A percentile compares a stretch with the other conserved stretches of the same genome.
Conservation (phyloP, 306 rosid species). For the Amphicarpaea edgeworthii region DNA sequence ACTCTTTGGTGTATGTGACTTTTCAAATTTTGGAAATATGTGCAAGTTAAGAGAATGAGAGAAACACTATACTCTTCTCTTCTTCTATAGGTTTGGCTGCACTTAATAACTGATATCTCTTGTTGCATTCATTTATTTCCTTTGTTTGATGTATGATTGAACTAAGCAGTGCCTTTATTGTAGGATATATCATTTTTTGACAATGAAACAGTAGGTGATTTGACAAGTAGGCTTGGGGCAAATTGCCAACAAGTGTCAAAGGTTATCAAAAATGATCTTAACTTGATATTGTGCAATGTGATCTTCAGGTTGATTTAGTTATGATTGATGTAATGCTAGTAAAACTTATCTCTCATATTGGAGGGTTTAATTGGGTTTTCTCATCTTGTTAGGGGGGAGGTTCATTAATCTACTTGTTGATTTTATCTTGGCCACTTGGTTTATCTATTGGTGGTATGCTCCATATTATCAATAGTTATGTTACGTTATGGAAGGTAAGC, state of each 20-base stretch:
- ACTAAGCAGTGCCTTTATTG: conserved; percentile 59
- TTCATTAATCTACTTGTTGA: too few species aligned
- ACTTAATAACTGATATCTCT: conserved; percentile 30
- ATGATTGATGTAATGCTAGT: conserved; percentile 21
- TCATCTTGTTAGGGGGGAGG: too few species aligned
- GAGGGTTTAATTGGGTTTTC: too few species aligned
- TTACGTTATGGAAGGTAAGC: too few species aligned
- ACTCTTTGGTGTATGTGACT: conserved; percentile 24
- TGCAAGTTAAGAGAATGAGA: too few species aligned
- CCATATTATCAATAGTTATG: conserved; percentile 67
- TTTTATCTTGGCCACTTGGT: conserved; percentile 95
- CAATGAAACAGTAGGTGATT: too few species aligned
- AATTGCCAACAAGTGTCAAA: too few species aligned
- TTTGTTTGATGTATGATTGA: conserved; percentile 40
- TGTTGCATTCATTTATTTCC: conserved; percentile 37
- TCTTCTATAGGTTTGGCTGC: too few species aligned
- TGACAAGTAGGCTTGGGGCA: too few species aligned
- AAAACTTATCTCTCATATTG: conserved; percentile 29
- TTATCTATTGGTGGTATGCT: conserved; percentile 75
- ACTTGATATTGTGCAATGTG: conserved; percentile 84
- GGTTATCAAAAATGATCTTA: conserved; percentile 97
- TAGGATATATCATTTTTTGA: too few species aligned
- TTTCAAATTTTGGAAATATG: too few species aligned
- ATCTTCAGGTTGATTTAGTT: conserved; percentile 75
- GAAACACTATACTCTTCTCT: too few species aligned